Evolutionary conservation across 306 rosid species (phyloP), one percentile per base, ranked within the genome.

Genomic region (Alnus glutinosa): DNA sequence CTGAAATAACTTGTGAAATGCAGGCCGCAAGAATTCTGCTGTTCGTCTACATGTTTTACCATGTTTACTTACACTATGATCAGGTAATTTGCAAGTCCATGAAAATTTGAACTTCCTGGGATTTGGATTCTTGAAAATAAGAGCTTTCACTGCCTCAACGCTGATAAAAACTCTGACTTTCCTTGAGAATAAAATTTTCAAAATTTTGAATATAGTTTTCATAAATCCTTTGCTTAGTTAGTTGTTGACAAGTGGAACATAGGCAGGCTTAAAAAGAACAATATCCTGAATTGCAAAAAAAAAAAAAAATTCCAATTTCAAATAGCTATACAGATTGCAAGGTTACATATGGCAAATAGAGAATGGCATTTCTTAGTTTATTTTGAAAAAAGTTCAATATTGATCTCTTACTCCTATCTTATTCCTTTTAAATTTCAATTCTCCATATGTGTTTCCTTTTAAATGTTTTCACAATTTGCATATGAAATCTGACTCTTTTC

Each of bases 21-120:
- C 97, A 95, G 99, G 94, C 92, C 80, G 98, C 99, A 11, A 90
- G 99, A 82, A 88, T 95, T 80, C 85, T 95, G 67, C 78, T 95
- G 86, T 95, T 95, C 79, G 48, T 89, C 30, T 95, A 86, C 84
- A 78, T 95, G 87, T 93, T 88, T 85, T 91, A 91, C 79, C 99
- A 95, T 36, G 92, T 90, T 64, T 91, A 91, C 96, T 76, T 93
- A 69, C 99, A 95, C 89, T 83, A 61, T 70, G 92, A 91, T 83
- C 96, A 95, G 99, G 99, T 95, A 87, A 81, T 69, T 62, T 48
- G 75, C 13, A 42, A 71, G n/a, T 73, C 55, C 16, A 70, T 50
- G 62, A 51, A 71, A 34, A 76, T 71, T 64, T 39, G 58, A 47
- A 69, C 71, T 73, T 71, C 71, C 28, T n/a, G 74, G 61, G 39